These are phyloP conservation scores for Diaporthe australafricana DNA, from an alignment of 2,329 filamentous ascomycete genomes.

Conservation along the genomic window DNA sequence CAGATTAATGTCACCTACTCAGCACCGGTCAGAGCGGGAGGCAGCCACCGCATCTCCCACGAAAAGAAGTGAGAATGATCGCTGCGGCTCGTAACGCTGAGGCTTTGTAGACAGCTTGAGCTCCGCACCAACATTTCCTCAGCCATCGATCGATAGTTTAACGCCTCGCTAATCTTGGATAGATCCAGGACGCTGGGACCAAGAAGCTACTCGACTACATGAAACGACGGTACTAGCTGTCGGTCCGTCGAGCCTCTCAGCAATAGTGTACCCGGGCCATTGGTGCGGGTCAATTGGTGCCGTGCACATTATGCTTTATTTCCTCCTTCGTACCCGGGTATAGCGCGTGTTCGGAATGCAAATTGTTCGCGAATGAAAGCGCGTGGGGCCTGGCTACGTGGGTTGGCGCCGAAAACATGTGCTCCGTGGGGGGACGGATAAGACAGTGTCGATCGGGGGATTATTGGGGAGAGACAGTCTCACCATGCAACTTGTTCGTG, in stretches of 20 bases:
- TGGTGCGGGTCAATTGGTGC: conserved; percentile 20
- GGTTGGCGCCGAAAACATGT: background rate
- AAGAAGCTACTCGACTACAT: background rate
- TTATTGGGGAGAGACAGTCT: conserved; percentile 11
- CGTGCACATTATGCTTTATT: background rate
- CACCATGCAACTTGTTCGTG: background rate
- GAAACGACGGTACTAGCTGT: conserved; percentile 2
- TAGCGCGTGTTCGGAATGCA: background rate
- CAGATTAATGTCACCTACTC: conserved; percentile 22
- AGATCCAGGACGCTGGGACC: background rate
- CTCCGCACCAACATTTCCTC: background rate
- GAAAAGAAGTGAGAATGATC: background rate
- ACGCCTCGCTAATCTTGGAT: conserved; percentile 10
- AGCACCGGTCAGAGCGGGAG: conserved; percentile 14
- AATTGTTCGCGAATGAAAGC: background rate
- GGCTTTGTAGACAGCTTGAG: background rate
- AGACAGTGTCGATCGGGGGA: conserved; percentile 8
- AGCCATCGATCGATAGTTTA: background rate
- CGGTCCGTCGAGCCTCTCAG: background rate
- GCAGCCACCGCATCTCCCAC: conserved; percentile 5
- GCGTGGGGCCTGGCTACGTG: background rate
- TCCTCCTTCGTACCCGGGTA: background rate
- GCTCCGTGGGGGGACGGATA: background rate
- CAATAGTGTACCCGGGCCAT: conserved; percentile 22
- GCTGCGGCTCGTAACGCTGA: background rate